Percentiles rank a stretch among this genome's conserved stretches.
Evolutionary conservation across 495 filamentous ascomycete species (phyloP).

Genomic region (Wilcoxina mikolae): DNA sequence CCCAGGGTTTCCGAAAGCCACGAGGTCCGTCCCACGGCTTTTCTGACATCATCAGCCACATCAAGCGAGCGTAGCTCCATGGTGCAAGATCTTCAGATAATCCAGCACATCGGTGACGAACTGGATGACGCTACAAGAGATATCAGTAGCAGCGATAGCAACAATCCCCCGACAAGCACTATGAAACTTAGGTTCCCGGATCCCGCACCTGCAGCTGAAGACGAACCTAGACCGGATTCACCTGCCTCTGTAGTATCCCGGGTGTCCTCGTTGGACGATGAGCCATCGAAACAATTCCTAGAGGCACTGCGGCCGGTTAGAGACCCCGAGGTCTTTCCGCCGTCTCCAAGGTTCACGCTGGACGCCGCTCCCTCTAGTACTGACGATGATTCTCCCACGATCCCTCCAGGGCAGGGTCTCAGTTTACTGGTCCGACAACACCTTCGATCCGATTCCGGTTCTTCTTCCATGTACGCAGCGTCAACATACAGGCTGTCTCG

Average conservation of each 20-base stretch:
- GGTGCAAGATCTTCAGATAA: neutral
- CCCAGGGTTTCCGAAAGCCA: neutral
- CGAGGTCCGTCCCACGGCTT: neutral
- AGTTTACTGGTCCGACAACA: conserved; percentile 76
- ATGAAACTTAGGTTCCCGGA: neutral
- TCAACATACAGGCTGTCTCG: conserved; percentile 26
- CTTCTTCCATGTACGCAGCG: conserved; percentile 55
- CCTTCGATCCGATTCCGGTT: conserved; percentile 64
- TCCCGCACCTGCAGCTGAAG: neutral
- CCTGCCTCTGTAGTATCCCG: neutral
- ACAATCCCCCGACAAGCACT: neutral
- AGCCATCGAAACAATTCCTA: neutral
- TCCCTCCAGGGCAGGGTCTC: conserved; percentile 56
- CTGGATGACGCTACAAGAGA: neutral
- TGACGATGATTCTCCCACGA: conserved; percentile 58
- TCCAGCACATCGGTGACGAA: neutral
- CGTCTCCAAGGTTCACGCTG: conserved; percentile 21
- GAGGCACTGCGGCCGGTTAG: conserved; percentile 11
- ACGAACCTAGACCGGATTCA: neutral
- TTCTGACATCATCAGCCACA: neutral
- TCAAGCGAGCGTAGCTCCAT: conserved; percentile 4
- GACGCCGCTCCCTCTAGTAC: conserved; percentile 13
- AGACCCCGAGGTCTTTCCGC: conserved; percentile 19
- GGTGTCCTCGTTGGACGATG: neutral
- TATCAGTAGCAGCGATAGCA: neutral